These are phyloP conservation scores for Warburgia ugandensis DNA, from an alignment of 164 flowering plant genomes.

Conservation along the genomic window DNA sequence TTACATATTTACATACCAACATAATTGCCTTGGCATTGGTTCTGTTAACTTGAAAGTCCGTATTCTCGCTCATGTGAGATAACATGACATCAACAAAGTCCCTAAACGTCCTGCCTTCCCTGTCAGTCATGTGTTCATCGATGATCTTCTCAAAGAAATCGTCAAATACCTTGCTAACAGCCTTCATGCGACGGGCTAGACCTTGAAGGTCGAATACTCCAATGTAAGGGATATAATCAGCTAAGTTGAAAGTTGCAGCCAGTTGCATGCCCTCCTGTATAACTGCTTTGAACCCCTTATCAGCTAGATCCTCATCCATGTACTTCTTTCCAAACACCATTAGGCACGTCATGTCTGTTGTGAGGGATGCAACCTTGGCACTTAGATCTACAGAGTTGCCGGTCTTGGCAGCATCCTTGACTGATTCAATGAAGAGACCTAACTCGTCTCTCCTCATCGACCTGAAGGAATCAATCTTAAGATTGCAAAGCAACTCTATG, in stretches of 20 bases:
- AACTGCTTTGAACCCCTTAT: conserved; percentile 38
- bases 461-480: conserved; percentile 17
- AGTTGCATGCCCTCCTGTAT: conserved; percentile 35
- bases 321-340: conserved; percentile 55
- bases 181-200: conserved; percentile 1
- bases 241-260: conserved; percentile 29
- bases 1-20: neutral
- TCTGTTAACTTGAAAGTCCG: conserved; percentile 5
- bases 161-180: neutral
- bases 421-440: conserved; percentile 14
- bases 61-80: conserved; percentile 6
- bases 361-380: conserved; percentile 17
- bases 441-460: conserved; percentile 31
- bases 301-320: conserved; percentile 25
- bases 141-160: conserved; percentile 12
- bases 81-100: conserved; percentile 12
- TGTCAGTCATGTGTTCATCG: conserved; percentile 1
- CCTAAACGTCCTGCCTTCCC: neutral
- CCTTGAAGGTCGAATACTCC: conserved; percentile 10
- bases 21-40: conserved; percentile 9
- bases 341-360: conserved; percentile 20
- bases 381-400: conserved; percentile 15
- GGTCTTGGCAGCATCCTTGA: conserved; percentile 12
- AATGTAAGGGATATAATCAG: conserved; percentile 31
- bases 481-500: conserved; percentile 13